A percentile compares a stretch with the other conserved stretches of the same genome.
Conservation (phyloP, 768 basidiomycete species). For the Boletus reticuloceps region DNA sequence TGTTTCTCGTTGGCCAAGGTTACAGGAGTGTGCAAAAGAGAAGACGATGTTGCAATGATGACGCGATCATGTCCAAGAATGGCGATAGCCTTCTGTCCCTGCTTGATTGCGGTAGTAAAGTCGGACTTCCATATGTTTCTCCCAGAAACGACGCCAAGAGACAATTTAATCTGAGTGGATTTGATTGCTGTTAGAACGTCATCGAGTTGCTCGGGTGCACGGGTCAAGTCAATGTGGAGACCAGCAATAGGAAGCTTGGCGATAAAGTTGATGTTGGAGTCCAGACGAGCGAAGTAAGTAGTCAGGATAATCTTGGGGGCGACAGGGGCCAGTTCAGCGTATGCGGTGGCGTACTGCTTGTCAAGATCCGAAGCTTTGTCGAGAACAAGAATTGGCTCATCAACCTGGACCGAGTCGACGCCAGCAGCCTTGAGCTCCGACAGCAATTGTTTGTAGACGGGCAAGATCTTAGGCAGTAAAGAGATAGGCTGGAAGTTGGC, state of each 20-base stretch:
- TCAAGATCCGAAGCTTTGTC: conserved; percentile 77
- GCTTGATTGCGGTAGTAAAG: conserved; percentile 76
- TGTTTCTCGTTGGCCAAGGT: conserved; percentile 91
- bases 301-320: conserved; percentile 92
- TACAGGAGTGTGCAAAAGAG: conserved; percentile 97
- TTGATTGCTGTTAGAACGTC: conserved; percentile 80
- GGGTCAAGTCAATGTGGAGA: conserved; percentile 95
- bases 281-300: conserved; percentile 97
- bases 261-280: conserved; percentile 83
- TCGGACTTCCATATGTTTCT: conserved; percentile 99
- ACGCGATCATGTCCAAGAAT: conserved; percentile 84
- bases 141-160: conserved; percentile 94
- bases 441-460: conserved; percentile 89
- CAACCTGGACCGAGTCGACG: conserved; percentile 92
- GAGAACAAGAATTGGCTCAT: conserved; percentile 94
- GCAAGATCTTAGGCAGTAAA: conserved; percentile 84
- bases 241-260: conserved; percentile 91
- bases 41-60: conserved; percentile 93
- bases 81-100: conserved; percentile 81
- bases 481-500: conserved; percentile 88
- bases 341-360: conserved; percentile 77
- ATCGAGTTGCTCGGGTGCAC: conserved; percentile 88
- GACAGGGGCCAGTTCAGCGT: conserved; percentile 75
- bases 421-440: conserved; percentile 90
- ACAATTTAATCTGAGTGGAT: conserved; percentile 75